Evolutionary conservation across 768 basidiomycete species (phyloP), one percentile per base, ranked within the genome.

Genomic region (Boletus pseudo-olivaceus): DNA sequence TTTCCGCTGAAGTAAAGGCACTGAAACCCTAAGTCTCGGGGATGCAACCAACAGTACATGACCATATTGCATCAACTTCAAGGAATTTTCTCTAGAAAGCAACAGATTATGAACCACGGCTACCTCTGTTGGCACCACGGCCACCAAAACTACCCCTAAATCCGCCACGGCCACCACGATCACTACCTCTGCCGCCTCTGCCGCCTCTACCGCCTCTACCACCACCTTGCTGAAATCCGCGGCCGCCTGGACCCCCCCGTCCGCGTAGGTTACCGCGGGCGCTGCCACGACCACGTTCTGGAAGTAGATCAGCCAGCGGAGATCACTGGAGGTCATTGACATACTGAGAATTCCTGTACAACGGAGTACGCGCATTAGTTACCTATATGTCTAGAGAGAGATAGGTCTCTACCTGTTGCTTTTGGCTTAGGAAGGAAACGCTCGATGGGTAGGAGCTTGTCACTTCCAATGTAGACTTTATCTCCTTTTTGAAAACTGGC

Each of bases 391-490:
- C 62, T 39, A 54, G 47, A 55, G 34, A 54, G 40, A 49, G 29
- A 59, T 27, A 70, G 76, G 50, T 62, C n/a, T 77, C 80, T 88
- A 72, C 88, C 91, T 54, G 73, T 78, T 19, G 79, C 76, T 77
- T 97, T 98, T 49, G 96, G 95, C 76, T 93, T 98, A 8, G 97
- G 97, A 57, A 99, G 76, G 76, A 99, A 99, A 61, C 97, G 78
- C 58, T 99, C 97, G 50, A 98, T 86, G 8, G 97, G 96, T 38
- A 99, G 77, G 49, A 98, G 82, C 73, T 98, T 98, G 76, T 99
- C 97, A n/a, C 88, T 87, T 38, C 85, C 91, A 67, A 99, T 98
- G 72, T 91, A 99, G 41, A 99, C 91, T 69, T 96, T 98, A 76
- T 99, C 97, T 42, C 97, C 97, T 66, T 89, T 91, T 75, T 96